Evolutionary conservation across 495 filamentous ascomycete genomes (phyloP), one percentile per base, ranked within the genome.

Genomic region (Penicillium ucsense): DNA sequence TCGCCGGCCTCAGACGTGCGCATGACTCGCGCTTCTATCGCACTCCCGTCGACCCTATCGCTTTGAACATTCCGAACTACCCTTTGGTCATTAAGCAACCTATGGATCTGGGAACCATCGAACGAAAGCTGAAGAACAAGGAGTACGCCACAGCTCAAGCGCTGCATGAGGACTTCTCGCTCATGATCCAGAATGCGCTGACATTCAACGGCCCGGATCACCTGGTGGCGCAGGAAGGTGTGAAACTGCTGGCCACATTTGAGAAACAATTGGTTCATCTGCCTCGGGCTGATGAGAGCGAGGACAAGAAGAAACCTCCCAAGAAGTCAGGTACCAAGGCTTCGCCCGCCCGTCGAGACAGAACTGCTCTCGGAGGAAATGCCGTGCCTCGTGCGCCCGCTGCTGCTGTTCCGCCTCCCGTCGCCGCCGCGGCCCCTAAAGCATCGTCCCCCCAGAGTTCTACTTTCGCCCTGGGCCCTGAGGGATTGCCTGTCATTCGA

Each of bases 401-500:
- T 11, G 8, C 43, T 6, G 6, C 43, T 4, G 31, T 32, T 36
- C 43, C 43, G 4, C 32, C 34, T 31, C 43, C 32, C 20, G 32
- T 10, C 57, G 20, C 56, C 58, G 6, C 48, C 27, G 9, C 37
- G 8, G 43, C 43, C 29, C 43, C 59, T 31, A 67, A 69, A 31
- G 66, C 70, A n/a, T 54, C 61, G n/a, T 76, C 75, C 37, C 73
- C 81, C 2, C 56, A 74, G 64, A 60, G 61, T 57, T 71, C 80
- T 27, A 83, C 86, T 0, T 98, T 90, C 65, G 88, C 91, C 6
- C 73, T 95, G 20, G 81, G 82, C 0, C 83, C 88, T 0, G 83
- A 89, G 46, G 89, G 89, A 3, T 72, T 89, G n/a, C 92, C 92
- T 8, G 72, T 86, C n/a, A 94, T 95, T 50, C 88, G 92, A 45